Percentiles rank a stretch among this genome's conserved stretches.
Conservation (phyloP, 345 rosid genomes). For the Aquilaria malaccensis region DNA sequence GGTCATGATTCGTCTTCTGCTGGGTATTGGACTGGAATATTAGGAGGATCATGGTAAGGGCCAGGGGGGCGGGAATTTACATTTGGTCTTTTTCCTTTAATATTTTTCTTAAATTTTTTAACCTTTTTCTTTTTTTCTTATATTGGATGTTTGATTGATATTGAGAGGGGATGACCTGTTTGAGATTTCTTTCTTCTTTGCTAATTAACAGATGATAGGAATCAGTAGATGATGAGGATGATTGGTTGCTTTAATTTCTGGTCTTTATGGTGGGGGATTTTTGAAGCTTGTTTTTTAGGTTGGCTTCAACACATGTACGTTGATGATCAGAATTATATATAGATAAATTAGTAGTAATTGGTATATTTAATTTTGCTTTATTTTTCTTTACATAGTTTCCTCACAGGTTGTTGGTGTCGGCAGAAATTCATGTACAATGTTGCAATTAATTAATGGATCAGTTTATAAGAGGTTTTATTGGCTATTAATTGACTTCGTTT, state of each 20-base stretch:
- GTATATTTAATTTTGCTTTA: too few relatives aligned
- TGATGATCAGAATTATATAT: slow-evolving; percentile 2
- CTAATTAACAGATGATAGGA: slow-evolving; percentile 37
- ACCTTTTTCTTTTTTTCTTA: slow-evolving; percentile 9
- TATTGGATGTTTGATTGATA: slow-evolving; percentile 12
- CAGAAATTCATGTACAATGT: too few relatives aligned
- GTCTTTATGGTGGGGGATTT: slow-evolving; percentile 18
- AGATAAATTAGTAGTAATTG: too few relatives aligned
- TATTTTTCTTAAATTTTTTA: neutral
- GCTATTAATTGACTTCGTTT: too few relatives aligned
- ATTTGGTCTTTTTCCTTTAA: slow-evolving; percentile 13
- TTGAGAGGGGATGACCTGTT: slow-evolving; percentile 33
- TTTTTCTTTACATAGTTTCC: too few relatives aligned
- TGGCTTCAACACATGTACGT: slow-evolving; percentile 27
- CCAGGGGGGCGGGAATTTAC: slow-evolving; percentile 6
- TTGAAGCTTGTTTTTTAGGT: slow-evolving; percentile 39
- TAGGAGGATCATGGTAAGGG: slow-evolving; percentile 86
- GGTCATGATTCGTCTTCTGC: slow-evolving; percentile 31
- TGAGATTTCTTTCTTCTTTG: slow-evolving; percentile 32
- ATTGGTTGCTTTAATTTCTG: neutral
- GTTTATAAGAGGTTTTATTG: too few relatives aligned
- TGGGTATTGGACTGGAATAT: slow-evolving; percentile 93
- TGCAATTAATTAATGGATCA: too few relatives aligned
- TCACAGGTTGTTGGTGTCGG: too few relatives aligned
- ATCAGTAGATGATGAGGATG: slow-evolving; percentile 1